Evolutionary conservation across 1,284 basidiomycete species (phyloP), one percentile per base, ranked within the genome.

Genomic region (Cryptococcus sp.): DNA sequence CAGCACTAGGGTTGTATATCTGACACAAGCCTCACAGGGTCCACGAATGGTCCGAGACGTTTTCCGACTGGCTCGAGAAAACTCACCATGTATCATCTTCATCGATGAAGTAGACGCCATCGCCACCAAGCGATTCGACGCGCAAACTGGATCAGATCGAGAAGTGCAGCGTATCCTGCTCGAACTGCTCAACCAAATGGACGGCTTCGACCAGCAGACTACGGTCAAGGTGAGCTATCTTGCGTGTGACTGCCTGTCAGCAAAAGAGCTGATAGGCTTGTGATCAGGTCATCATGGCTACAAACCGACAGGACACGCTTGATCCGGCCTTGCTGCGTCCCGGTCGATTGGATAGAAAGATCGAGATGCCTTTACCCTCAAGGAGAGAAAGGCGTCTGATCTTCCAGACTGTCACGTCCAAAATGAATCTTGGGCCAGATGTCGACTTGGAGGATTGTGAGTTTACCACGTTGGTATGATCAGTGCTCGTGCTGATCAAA

Each of bases 41-140:
- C 96, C 96, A 50, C 90, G 96, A 66, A 99, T 99, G 96, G 96
- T 99, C 61, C 88, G 96, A 72, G 96, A 99, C 76, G 96, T 99
- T 57, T 99, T 99, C 84, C 86, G 96, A 58, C 85, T 99, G 50
- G 96, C 96, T 43, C 83, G 96, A 66, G 96, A 99, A 79, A 99
- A 99, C 72, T 85, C 95, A 0, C 96, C 96, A 1, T 88, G 93
- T 47, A 99, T 99, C 77, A 99, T 99, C 79, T 99, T 99, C 81
- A 99, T 99, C 75, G 95, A 98, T 76, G 95, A 99, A 77, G 94
- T 99, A 63, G 96, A 99, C 72, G 96, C 96, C 20, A 99, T 99
- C 75, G 96, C 96, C 4, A 99, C 96, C 42, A 99, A 99, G 80
- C 93, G 96, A 77, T 99, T 99, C 81, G 96, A 99, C 73, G 96